Conservation (phyloP, 345 rosid genomes). For the Populus pruinosa region DNA sequence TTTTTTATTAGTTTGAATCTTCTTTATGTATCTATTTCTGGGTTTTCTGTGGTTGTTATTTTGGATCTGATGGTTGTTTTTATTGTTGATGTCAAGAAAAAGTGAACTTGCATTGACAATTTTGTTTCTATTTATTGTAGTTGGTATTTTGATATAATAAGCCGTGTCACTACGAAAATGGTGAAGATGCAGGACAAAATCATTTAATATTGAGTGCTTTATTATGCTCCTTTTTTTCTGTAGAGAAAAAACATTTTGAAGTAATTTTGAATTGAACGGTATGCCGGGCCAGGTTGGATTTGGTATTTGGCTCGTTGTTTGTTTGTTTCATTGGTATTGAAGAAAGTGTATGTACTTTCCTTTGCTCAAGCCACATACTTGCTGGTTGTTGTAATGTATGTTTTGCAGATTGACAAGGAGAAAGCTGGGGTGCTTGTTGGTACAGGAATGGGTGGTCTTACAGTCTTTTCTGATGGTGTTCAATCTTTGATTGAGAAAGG, state of each 20-base stretch:
- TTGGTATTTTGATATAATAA: not conserved
- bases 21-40: not conserved
- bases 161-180: not conserved
- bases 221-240: not conserved
- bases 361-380: not conserved
- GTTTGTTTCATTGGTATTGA: not conserved
- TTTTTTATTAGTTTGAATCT: not conserved
- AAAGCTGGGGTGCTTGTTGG: constrained; percentile 94
- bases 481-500: constrained; percentile 83
- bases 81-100: not conserved
- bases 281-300: not conserved
- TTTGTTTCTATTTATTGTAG: not conserved
- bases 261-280: not conserved
- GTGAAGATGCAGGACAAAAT: constrained; percentile 1
- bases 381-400: constrained; percentile 5
- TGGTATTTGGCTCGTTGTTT: not conserved
- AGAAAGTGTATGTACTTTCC: not conserved
- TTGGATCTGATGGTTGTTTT: not conserved
- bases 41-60: not conserved
- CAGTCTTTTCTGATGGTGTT: constrained; percentile 84
- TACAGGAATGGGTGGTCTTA: constrained; percentile 97
- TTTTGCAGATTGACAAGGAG: constrained; percentile 68
- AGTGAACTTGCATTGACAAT: not conserved
- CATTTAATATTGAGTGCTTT: not conserved
- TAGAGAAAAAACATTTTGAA: too few species aligned